Percentiles rank a stretch among this genome's conserved stretches.
Evolutionary conservation across 345 rosid genomes (phyloP).

Genomic region (Eutrema yunnanense): DNA sequence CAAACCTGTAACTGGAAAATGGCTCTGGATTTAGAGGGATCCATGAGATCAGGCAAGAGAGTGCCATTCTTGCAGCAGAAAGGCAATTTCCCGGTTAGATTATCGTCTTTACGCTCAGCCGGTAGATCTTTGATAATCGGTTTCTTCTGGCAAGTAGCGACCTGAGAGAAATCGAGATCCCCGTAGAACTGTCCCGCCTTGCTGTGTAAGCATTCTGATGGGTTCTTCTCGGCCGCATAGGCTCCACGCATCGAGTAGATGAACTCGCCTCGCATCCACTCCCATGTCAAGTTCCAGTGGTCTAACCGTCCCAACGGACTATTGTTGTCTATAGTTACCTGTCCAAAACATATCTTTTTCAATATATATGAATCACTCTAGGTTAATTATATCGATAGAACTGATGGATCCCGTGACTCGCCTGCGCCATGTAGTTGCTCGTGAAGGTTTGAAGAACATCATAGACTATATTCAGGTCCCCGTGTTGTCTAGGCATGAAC

Average conservation of each 20-base stretch:
- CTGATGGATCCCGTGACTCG: not conserved
- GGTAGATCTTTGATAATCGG: conserved; percentile 79
- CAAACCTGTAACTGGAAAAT: conserved; percentile 66
- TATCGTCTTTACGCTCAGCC: conserved; percentile 40
- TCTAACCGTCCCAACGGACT: conserved; percentile 75
- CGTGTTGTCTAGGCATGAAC: conserved; percentile 40
- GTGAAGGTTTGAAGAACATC: conserved; percentile 64
- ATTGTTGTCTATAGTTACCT: conserved; percentile 71
- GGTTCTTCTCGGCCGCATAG: conserved; percentile 42
- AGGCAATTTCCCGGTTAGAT: conserved; percentile 54
- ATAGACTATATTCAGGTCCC: conserved; percentile 58
- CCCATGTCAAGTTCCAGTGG: conserved; percentile 94
- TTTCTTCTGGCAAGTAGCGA: conserved; percentile 55
- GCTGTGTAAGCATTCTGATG: conserved; percentile 54
- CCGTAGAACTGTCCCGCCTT: conserved; percentile 47
- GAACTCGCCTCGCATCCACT: conserved; percentile 93
- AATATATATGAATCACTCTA: not conserved
- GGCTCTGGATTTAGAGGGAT: conserved; percentile 46
- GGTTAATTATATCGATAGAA: not conserved
- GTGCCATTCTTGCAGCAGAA: conserved; percentile 75
- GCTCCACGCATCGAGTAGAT: conserved; percentile 75
- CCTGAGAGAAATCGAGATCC: conserved; percentile 68
- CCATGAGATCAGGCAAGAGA: conserved; percentile 62
- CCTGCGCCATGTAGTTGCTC: conserved; percentile 71
- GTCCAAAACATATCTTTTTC: not conserved